Evolutionary conservation across 1,284 basidiomycete genomes (phyloP).

Genomic region (Porodaedalea pini): DNA sequence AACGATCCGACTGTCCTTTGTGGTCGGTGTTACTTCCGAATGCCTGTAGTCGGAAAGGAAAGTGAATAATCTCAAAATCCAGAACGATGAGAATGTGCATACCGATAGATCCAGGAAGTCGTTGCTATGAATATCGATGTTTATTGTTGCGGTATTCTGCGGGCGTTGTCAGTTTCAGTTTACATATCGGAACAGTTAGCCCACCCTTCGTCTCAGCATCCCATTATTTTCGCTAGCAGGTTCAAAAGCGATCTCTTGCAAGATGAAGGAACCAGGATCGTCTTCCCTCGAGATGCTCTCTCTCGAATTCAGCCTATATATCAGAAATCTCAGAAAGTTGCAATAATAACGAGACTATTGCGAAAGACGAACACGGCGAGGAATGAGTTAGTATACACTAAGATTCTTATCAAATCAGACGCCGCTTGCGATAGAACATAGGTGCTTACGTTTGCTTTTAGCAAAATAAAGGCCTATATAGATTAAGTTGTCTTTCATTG

Average conservation of each 20-base stretch:
- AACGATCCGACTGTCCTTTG: too few species aligned
- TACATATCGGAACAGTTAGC: too few species aligned
- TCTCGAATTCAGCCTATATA: background rate
- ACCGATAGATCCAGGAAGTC: too few species aligned
- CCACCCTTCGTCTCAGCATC: too few species aligned
- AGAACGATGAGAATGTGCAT: too few species aligned
- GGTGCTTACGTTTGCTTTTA: background rate
- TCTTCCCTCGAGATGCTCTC: background rate
- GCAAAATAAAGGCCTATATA: background rate
- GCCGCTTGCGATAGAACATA: background rate
- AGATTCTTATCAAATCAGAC: background rate
- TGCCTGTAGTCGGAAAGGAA: too few species aligned
- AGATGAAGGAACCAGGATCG: background rate
- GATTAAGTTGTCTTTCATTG: background rate
- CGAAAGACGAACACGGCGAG: background rate
- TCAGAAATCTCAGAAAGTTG: background rate
- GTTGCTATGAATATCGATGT: too few species aligned
- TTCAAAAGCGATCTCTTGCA: background rate
- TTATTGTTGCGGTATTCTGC: too few species aligned
- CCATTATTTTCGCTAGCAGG: too few species aligned
- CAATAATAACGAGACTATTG: background rate
- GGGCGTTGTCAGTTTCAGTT: too few species aligned
- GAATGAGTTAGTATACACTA: background rate
- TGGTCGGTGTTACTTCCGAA: too few species aligned
- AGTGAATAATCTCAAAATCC: too few species aligned